Conservation (phyloP, 2,329 filamentous ascomycete genomes). For the Colletotrichum sp. region DNA sequence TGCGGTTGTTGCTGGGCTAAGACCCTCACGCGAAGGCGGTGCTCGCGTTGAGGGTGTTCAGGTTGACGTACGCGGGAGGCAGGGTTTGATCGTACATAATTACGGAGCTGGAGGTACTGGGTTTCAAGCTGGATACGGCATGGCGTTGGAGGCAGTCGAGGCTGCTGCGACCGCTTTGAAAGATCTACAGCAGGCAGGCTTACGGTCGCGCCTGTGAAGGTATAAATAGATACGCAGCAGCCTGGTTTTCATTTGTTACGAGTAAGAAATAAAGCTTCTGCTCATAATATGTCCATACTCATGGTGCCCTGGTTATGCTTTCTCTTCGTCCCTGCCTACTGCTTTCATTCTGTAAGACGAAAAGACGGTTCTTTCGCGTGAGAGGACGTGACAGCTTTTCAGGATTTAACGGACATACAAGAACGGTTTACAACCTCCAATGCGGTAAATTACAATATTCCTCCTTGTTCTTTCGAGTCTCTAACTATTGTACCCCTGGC, state of each 20-base stretch:
- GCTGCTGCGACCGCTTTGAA: conserved; percentile 30
- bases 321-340: neutral
- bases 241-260: neutral
- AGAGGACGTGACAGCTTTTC: neutral
- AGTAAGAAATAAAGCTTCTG: neutral
- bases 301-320: neutral
- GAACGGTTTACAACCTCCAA: neutral
- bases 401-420: neutral
- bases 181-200: neutral
- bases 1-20: conserved; percentile 34
- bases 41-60: conserved; percentile 48
- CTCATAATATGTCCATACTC: neutral
- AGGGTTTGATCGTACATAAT: conserved; percentile 40
- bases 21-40: conserved; percentile 44
- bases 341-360: neutral
- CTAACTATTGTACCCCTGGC: neutral
- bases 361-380: neutral
- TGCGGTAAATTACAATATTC: neutral
- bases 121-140: conserved; percentile 47
- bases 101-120: conserved; percentile 52
- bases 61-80: conserved; percentile 26
- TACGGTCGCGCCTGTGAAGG: neutral
- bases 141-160: conserved; percentile 40
- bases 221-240: neutral
- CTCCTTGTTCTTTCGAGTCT: neutral